A percentile compares a stretch with the other conserved stretches of the same genome.
These are phyloP conservation scores for Backusella mclennaniae DNA, from an alignment of 192 early-diverging fungal genomes.

Conservation along the genomic window DNA sequence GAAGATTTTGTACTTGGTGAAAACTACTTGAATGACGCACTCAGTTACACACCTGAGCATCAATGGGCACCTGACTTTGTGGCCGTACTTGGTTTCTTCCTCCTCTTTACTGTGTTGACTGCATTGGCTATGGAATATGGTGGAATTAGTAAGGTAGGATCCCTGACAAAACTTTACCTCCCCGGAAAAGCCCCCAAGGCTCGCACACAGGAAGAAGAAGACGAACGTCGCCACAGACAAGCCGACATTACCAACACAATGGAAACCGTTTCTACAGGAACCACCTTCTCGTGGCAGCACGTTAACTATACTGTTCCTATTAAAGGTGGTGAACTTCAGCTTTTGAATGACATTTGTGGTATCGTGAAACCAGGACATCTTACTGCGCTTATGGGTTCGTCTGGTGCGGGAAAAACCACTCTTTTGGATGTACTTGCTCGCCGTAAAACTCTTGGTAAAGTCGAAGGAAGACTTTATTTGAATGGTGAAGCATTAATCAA, in stretches of 20 bases:
- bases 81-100: conserved; percentile 51
- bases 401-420: conserved; percentile 78
- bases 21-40: conserved; percentile 57
- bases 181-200: conserved; percentile 31
- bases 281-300: conserved; percentile 61
- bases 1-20: conserved; percentile 53
- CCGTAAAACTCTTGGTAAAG: conserved; percentile 69
- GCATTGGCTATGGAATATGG: conserved; percentile 53
- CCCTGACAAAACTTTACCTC: conserved; percentile 48
- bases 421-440: conserved; percentile 70
- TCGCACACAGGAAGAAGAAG: conserved; percentile 27
- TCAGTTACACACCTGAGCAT: conserved; percentile 52
- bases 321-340: conserved; percentile 59
- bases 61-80: conserved; percentile 60
- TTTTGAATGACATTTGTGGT: conserved; percentile 69
- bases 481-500: conserved; percentile 56
- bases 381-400: conserved; percentile 77
- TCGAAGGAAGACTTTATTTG: conserved; percentile 65
- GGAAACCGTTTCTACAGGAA: conserved; percentile 36
- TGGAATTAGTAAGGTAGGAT: conserved; percentile 40
- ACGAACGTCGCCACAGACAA: conserved; percentile 31
- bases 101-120: conserved; percentile 39
- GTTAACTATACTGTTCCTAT: conserved; percentile 70
- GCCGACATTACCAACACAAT: conserved; percentile 36
- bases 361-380: conserved; percentile 71